A percentile compares a stretch with the other conserved stretches of the same genome.
phyloP scores from a whole-genome alignment of 2,329 filamentous ascomycete species.

The Dendryphion nanum region DNA sequence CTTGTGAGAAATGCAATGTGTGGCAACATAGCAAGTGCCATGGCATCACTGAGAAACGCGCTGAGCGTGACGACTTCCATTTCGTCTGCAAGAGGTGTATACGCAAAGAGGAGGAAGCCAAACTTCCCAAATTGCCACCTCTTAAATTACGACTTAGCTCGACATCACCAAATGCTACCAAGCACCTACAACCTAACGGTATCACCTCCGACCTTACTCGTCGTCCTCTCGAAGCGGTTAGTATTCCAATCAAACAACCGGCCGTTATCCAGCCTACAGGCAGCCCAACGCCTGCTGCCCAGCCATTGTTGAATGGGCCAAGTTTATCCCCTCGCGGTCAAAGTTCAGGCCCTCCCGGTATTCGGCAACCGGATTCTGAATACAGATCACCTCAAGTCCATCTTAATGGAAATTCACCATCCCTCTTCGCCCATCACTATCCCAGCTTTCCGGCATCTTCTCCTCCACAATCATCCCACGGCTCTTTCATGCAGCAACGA shows the following conservation, averaged over 20 bases:
- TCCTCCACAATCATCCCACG: slow-evolving; percentile 31
- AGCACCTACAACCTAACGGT: slow-evolving; percentile 17
- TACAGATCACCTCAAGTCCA: slow-evolving; percentile 32
- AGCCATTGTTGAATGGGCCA: slow-evolving; percentile 35
- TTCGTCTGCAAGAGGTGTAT: slow-evolving; percentile 82
- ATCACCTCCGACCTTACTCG: slow-evolving; percentile 7
- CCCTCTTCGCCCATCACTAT: slow-evolving; percentile 15
- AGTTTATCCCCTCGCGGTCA: slow-evolving; percentile 47
- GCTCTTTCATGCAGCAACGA: slow-evolving; percentile 21
- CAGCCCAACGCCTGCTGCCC: slow-evolving; percentile 18
- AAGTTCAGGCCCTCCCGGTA: slow-evolving; percentile 42
- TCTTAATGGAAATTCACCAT: slow-evolving; percentile 25
- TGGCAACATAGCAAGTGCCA: slow-evolving; percentile 98
- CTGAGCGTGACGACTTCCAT: slow-evolving; percentile 81
- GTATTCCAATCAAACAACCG: slow-evolving; percentile 17
- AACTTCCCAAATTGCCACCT: slow-evolving; percentile 60
- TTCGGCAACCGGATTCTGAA: slow-evolving; percentile 36
- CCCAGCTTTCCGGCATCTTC: slow-evolving; percentile 27
- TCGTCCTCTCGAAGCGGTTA: slow-evolving; percentile 17
- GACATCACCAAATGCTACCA: slow-evolving; percentile 41
- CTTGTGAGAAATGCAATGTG: slow-evolving; percentile 89
- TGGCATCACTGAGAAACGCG: slow-evolving; percentile 72
- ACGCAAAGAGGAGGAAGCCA: slow-evolving; percentile 62
- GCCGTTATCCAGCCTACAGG: slow-evolving; percentile 10
- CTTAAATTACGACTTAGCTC: slow-evolving; percentile 59